These are phyloP conservation scores for Endoconidiophora laricicola DNA, from an alignment of 2,329 filamentous ascomycete species.

Conservation along the genomic window DNA sequence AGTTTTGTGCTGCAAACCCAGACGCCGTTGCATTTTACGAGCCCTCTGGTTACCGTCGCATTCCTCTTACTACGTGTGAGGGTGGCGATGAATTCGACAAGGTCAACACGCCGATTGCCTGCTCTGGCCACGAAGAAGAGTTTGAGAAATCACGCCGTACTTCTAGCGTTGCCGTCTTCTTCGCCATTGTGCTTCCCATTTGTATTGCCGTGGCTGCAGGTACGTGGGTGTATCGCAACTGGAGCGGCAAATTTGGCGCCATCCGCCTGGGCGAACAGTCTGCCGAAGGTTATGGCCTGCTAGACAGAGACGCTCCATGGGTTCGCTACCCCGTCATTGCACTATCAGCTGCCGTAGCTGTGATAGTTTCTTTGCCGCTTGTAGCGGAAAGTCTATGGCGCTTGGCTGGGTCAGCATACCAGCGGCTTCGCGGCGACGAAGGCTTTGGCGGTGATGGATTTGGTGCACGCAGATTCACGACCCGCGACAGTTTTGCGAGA, in stretches of 20 bases:
- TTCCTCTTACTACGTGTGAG: conserved; percentile 75
- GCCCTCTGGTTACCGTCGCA: conserved; percentile 72
- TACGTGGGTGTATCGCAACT: conserved; percentile 73
- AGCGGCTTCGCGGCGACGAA: conserved; percentile 32
- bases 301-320: conserved; percentile 59
- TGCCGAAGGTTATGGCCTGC: conserved; percentile 51
- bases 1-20: conserved; percentile 43
- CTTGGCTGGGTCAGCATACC: conserved; percentile 33
- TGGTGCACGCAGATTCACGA: conserved; percentile 60
- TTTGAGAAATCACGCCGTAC: conserved; percentile 55
- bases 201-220: conserved; percentile 53
- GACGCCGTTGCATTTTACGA: conserved; percentile 64
- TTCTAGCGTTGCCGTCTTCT: conserved; percentile 62
- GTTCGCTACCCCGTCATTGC: conserved; percentile 69
- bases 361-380: conserved; percentile 49
- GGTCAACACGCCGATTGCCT: conserved; percentile 41
- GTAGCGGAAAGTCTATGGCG: conserved; percentile 60
- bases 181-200: conserved; percentile 66
- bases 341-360: conserved; percentile 45
- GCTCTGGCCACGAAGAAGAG: conserved; percentile 66
- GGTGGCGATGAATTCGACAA: conserved; percentile 64
- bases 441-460: conserved; percentile 24
- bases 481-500: conserved; percentile 73
- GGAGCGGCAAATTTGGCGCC: conserved; percentile 79
- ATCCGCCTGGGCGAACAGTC: conserved; percentile 70